Evolutionary conservation across 1,139 yeast species (phyloP), one percentile per base, ranked within the genome.

Genomic region (Nakaseomyces glabratus): DNA sequence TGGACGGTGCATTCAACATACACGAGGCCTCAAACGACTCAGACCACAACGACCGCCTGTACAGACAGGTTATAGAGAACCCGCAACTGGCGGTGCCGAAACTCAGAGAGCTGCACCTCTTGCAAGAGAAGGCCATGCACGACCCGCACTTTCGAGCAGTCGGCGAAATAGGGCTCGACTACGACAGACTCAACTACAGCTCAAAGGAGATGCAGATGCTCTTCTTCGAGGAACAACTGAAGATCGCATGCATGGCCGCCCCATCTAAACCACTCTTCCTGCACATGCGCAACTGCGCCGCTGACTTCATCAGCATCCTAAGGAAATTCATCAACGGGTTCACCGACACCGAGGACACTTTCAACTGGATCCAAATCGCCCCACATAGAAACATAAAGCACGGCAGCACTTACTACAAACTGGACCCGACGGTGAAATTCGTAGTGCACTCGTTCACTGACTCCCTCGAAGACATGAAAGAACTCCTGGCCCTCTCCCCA

Each of bases 371-470:
- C 17, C 33, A 39, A 9, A 16, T 40, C 15, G 11, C 16, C 4
- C 16, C 28, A 8, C 10, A 15, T 12, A 21, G 12, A 0, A 7
- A 13, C 4, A 14, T 17, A 9, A 16, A 22, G 11, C 20, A 24
- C 16, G 57, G 61, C 7, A 68, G 71, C 25, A 84, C 52, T 3
- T 33, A 22, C 28, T 55, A 55, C 39, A 47, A 48, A 33, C 54
- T 57, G 24, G 36, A 42, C 21, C 37, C 48, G 1, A 36, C 41
- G 6, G 46, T 55, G 24, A 52, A 48, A 31, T 52, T 88, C 6
- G 93, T 90, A 3, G 93, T 90, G 1, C 99, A 93, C 57, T 86
- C 97, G 1, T 90, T 88, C 56, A 88, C 98, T 0, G 99, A 96
- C 2, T 65, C 88, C 0, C 44, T 60, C n/a, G 71, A 65, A 7